phyloP scores from a whole-genome alignment of 2,329 filamentous ascomycete species.

The Gliomastix tumulicola region DNA sequence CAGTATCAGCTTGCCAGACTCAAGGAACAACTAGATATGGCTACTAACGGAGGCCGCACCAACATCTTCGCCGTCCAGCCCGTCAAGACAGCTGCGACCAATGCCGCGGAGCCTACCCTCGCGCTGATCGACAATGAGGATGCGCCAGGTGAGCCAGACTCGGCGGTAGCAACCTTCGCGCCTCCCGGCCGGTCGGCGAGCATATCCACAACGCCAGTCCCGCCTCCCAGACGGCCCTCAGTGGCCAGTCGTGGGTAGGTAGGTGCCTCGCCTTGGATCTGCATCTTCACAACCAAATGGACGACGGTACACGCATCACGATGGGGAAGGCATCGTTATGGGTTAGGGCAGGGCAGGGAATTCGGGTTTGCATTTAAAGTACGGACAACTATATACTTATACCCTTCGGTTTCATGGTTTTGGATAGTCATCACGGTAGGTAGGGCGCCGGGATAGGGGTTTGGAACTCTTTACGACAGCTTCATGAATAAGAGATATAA shows the following conservation, averaged over 20 bases:
- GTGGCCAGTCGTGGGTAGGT: not conserved
- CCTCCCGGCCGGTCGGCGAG: not conserved
- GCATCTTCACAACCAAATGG: no score
- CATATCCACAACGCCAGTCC: not conserved
- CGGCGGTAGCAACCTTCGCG: constrained; percentile 12
- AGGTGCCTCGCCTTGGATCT: no score
- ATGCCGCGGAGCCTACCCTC: constrained; percentile 10
- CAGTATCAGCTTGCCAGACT: constrained; percentile 58
- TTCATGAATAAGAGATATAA: no score
- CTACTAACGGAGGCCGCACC: constrained; percentile 57
- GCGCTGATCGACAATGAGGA: constrained; percentile 38
- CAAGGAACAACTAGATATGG: constrained; percentile 58
- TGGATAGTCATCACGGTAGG: no score
- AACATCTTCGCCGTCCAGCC: constrained; percentile 50
- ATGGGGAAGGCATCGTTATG: no score
- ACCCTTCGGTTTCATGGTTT: no score
- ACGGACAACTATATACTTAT: no score
- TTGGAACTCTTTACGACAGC: no score
- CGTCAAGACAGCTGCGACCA: constrained; percentile 42
- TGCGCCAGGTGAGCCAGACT: constrained; percentile 51
- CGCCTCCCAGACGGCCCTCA: not conserved
- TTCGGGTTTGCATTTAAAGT: no score
- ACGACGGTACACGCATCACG: no score
- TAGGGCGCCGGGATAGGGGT: no score
- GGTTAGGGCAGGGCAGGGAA: no score